Conservation (phyloP, 2,329 filamentous ascomycete species). For the Venturia oleaginea region DNA sequence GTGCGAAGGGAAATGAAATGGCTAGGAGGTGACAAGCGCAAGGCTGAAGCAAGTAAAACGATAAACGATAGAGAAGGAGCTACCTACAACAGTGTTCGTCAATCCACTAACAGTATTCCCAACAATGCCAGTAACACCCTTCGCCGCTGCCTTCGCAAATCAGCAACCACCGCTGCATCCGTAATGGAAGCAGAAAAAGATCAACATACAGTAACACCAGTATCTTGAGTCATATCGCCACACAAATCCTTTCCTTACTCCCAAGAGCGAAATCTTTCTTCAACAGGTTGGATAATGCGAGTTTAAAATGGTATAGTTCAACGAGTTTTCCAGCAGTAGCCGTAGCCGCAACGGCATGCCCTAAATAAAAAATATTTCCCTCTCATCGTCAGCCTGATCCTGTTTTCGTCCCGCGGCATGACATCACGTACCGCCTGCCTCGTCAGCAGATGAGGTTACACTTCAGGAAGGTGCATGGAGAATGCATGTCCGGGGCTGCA, state of each 20-base stretch:
- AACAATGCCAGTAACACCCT: slow-evolving; percentile 7
- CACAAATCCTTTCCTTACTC: no score
- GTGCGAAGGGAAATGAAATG: not conserved
- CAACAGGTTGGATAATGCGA: no score
- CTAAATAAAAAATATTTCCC: not conserved
- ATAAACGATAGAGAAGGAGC: not conserved
- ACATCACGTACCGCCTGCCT: not conserved
- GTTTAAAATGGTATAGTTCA: no score
- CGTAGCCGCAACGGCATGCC: no score
- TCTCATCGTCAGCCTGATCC: not conserved
- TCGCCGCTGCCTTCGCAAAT: not conserved
- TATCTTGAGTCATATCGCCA: not conserved
- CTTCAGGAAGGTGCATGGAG: not conserved
- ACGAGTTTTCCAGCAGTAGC: no score
- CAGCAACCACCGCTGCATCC: not conserved
- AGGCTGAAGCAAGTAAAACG: not conserved
- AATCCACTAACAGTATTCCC: slow-evolving; percentile 10
- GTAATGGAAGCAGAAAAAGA: not conserved
- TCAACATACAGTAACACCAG: slow-evolving; percentile 5
- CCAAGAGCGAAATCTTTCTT: no score
- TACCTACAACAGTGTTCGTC: slow-evolving; percentile 10
- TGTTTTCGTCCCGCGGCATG: not conserved
- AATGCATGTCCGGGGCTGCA: not conserved
- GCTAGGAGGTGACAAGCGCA: not conserved
- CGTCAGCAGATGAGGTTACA: not conserved